These are phyloP conservation scores for Tulasnella sp. DNA, from an alignment of 768 basidiomycete genomes.

Conservation along the genomic window DNA sequence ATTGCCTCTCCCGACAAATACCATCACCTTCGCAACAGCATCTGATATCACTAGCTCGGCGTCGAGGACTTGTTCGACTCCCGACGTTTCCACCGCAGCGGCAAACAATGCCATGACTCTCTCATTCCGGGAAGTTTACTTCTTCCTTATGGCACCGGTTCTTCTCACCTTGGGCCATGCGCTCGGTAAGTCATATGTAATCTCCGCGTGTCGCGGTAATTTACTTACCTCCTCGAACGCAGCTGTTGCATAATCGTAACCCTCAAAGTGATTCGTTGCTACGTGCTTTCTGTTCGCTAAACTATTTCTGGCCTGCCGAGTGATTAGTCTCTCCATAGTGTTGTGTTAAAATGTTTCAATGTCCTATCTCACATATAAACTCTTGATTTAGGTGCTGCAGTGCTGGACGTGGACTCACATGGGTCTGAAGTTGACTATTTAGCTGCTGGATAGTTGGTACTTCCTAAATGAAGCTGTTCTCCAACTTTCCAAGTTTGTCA, in stretches of 20 bases:
- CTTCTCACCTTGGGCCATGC: not conserved
- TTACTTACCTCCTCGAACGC: not conserved
- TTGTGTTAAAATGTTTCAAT: not conserved
- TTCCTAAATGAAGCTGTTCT: no score
- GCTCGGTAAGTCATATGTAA: not conserved
- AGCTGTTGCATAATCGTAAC: not conserved
- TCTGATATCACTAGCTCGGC: not conserved
- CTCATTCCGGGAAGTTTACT: not conserved
- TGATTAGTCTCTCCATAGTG: no score
- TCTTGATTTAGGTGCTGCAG: no score
- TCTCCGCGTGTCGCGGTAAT: not conserved
- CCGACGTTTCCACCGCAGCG: not conserved
- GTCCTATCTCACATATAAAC: no score
- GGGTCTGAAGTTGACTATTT: no score
- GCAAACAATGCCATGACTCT: not conserved
- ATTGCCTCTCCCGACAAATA: not conserved
- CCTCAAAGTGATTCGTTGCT: not conserved
- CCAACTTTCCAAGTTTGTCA: no score
- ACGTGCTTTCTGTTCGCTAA: no score
- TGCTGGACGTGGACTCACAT: no score
- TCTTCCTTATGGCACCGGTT: not conserved
- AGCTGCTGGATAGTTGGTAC: no score
- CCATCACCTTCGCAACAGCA: not conserved
- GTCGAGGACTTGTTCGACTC: not conserved
- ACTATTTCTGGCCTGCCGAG: no score